Base-by-base conservation (phyloP, 2,329 filamentous ascomycete genomes). In the Fusarium sacchari region DNA sequence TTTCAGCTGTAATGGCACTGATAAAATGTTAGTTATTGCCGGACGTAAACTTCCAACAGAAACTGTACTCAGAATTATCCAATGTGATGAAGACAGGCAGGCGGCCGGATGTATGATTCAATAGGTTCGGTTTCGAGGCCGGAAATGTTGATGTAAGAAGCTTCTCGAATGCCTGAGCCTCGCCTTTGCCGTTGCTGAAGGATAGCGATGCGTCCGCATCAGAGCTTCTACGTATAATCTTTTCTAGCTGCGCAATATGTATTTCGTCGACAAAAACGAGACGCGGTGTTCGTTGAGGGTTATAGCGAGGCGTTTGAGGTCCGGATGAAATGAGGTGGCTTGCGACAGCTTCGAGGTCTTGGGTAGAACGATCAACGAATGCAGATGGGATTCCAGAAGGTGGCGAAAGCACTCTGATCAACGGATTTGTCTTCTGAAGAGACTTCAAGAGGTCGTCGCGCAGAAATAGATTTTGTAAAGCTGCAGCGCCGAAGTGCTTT, bases 1-100 rank as follows among this genome's bases (percentile, higher is more conserved):
- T 10, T 11, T 60, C 34, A 1, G 20, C 43, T 14, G 11, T 5
- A 12, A 40, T 39, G 4, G 22, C 9, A 20, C 57, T 60, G 9
- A 24, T 12, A 15, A 17, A 26, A 1, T 8, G 15, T 60, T 12
- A 60, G 13, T 10, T 5, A 20, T 20, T 5, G 9, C 14, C 6
- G 20, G 17, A 15, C n/a, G 7, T 11, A 24, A 3, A 30, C 7
- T 30, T n/a, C 8, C 4, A 4, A 10, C 1, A 13, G 0, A 14
- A 47, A 30, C 0, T 26, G 15, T 60, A 60, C 57, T 60, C 43
- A 12, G 57, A 22, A 13, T 40, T 49, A 1, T 39, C 57, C 6
- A 60, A 32, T 5, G 22, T 13, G 7, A 60, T 26, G 43, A 60
- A 26, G 20, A 34, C 43, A 30, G 57, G 24, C 8, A 60, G 26